These are phyloP conservation scores for Starmerella cellae DNA, from an alignment of 805 yeast genomes.

Conservation along the genomic window DNA sequence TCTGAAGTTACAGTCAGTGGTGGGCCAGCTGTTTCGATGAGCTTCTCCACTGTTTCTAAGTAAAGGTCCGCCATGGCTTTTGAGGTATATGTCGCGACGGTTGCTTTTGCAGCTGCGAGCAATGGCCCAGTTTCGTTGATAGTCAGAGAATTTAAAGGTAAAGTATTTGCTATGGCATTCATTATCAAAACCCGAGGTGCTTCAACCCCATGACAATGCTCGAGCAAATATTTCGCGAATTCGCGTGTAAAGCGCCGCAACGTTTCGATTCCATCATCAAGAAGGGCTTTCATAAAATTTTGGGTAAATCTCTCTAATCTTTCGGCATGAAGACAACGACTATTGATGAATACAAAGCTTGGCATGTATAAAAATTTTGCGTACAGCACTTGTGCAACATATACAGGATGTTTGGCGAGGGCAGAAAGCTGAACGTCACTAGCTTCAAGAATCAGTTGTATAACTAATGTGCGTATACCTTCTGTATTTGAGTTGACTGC, in stretches of 20 bases:
- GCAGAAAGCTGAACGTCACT: conserved; percentile 35
- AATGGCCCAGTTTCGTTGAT: conserved; percentile 6
- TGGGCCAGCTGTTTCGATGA: neutral
- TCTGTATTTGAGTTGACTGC: conserved; percentile 57
- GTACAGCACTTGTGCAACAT: conserved; percentile 36
- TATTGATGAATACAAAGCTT: conserved; percentile 34
- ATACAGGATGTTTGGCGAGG: conserved; percentile 33
- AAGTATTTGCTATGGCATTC: conserved; percentile 5
- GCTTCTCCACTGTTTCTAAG: neutral
- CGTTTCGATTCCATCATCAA: conserved; percentile 22
- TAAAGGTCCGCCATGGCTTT: conserved; percentile 16
- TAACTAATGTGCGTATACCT: conserved; percentile 52
- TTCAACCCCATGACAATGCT: conserved; percentile 43
- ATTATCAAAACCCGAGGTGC: conserved; percentile 30
- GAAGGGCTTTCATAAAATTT: conserved; percentile 35
- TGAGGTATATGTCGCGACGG: conserved; percentile 14
- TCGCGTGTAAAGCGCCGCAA: conserved; percentile 25
- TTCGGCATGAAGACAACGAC: conserved; percentile 47
- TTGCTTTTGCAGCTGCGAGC: conserved; percentile 15
- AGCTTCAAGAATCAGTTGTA: conserved; percentile 43
- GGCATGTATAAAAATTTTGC: conserved; percentile 53
- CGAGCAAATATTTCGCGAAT: conserved; percentile 36
- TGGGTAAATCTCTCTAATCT: conserved; percentile 27
- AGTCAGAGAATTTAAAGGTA: conserved; percentile 4
- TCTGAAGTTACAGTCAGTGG: neutral